Evolutionary conservation across 2,329 filamentous ascomycete species (phyloP), one percentile per base, ranked within the genome.

Genomic region (Botrytis pseudocinerea): DNA sequence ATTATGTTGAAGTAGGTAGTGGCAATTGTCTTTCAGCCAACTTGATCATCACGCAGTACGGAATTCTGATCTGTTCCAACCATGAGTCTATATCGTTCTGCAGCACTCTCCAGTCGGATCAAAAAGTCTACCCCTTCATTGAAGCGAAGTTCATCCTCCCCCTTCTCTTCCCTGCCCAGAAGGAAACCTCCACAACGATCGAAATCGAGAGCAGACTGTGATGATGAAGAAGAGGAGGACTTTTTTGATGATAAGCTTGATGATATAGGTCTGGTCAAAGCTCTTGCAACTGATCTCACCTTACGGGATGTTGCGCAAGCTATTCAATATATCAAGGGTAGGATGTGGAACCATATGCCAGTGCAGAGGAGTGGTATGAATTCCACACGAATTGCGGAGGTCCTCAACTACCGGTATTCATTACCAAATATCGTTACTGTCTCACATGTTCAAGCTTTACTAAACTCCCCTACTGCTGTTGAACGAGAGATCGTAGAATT

Each of bases 401-500:
- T 92, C 25, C 84, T 93, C 70, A 88, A 90, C 75, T 90, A 88
- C 79, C 85, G 91, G 28, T 82, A 81, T 46, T 82, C 82, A 22
- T 81, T 93, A 57, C 90, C 92, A 16, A 89, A 89, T 0, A 83
- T 93, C 35, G 88, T 92, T 8, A 91, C 89, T 0, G 81, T 90
- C 32, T 87, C 89, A 1, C 92, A 94, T 79, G 80, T 94, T 10
- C 87, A 91, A 75, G 87, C 90, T 1, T 81, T 93, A 2, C 84
- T 92, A 62, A 82, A 82, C 16, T 89, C 88, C 3, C 88, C 91
- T 1, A 92, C 91, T 0, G 84, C 83, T 1, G 89, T 89, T 1
- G 92, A 94, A 81, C 85, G 92, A 63, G 91, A 93, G 79, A 85
- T 92, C 32, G 90, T 87, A 5, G 86, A 89, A 77, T 84, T 93